A percentile compares a stretch with the other conserved stretches of the same genome.
These are phyloP conservation scores for Fragilaria crotonensis DNA, from an alignment of 108 stramenopile species.

Conservation along the genomic window DNA sequence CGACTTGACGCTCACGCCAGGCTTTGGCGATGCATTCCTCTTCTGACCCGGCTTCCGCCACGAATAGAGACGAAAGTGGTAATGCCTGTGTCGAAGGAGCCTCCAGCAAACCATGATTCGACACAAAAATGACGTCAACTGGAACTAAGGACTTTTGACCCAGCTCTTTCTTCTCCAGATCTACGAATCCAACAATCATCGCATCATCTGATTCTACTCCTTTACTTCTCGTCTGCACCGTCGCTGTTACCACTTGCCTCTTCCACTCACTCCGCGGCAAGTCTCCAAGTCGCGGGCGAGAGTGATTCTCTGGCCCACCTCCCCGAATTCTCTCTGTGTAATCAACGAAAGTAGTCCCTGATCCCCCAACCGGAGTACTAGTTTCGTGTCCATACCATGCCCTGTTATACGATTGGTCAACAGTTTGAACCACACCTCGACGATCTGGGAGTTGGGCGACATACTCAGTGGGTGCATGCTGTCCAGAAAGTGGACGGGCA, in stretches of 20 bases:
- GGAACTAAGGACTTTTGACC: not conserved
- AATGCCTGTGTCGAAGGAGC: not conserved
- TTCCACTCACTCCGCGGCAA: not conserved
- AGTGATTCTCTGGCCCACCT: not conserved
- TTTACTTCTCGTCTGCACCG: not conserved
- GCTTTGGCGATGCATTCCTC: not conserved
- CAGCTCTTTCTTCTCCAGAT: not conserved
- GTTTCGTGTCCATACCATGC: no score
- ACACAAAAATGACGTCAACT: conserved; percentile 1
- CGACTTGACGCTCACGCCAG: not conserved
- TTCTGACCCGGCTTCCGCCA: not conserved
- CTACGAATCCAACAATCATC: not conserved
- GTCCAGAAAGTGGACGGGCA: no score
- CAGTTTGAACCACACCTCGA: no score
- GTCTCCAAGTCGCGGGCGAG: not conserved
- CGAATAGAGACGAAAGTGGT: not conserved
- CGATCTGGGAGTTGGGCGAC: no score
- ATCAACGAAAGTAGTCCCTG: no score
- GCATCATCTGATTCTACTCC: not conserved
- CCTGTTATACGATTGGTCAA: no score
- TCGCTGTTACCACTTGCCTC: not conserved
- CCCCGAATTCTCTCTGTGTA: not conserved
- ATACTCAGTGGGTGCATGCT: no score
- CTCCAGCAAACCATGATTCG: conserved; percentile 1
- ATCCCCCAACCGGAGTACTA: no score